Evolutionary conservation across 768 basidiomycete genomes (phyloP), one percentile per base, ranked within the genome.

Genomic region (Kwoniella heveanensis): DNA sequence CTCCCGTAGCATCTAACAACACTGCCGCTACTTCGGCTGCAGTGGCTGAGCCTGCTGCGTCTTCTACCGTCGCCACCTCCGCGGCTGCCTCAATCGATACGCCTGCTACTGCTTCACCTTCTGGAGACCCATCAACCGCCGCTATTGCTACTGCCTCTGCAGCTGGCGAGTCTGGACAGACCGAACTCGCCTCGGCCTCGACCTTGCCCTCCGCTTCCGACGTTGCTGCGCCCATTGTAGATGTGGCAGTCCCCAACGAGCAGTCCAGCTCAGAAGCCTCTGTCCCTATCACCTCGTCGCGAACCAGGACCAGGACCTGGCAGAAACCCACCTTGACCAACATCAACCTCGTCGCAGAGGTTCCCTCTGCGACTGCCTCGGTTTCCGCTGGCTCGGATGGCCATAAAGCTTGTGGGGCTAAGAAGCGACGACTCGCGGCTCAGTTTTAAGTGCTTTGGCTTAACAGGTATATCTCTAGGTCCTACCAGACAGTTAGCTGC

Each of bases 401-500:
- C n/a, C 21, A 50, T 4, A 44, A 44, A 19, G 39, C 39, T 9
- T 58, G 57, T 32, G 36, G 21, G n/a, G 57, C 57, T 13, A 58
- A 50, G 48, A 58, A 58, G 26, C 48, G 57, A 32, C 29, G 57
- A 30, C 57, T 58, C 19, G n/a, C 47, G 26, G 6, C 47, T 25
- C 57, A 58, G 13, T 58, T 50, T 21, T 58, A 50, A 12, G 2
- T n/a, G n/a, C n/a, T n/a, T n/a, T n/a, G n/a, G n/a, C n/a, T n/a
- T n/a, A n/a, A n/a, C n/a, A n/a, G n/a, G n/a, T n/a, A n/a, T n/a
- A n/a, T n/a, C n/a, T n/a, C n/a, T n/a, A n/a, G n/a, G n/a, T n/a
- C n/a, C n/a, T n/a, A n/a, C n/a, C n/a, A n/a, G n/a, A n/a, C n/a
- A n/a, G n/a, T n/a, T n/a, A n/a, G n/a, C n/a, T n/a, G n/a, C n/a